Evolutionary conservation across 2,329 filamentous ascomycete genomes (phyloP), one percentile per base, ranked within the genome.

Genomic region (Colletotrichum sidae): DNA sequence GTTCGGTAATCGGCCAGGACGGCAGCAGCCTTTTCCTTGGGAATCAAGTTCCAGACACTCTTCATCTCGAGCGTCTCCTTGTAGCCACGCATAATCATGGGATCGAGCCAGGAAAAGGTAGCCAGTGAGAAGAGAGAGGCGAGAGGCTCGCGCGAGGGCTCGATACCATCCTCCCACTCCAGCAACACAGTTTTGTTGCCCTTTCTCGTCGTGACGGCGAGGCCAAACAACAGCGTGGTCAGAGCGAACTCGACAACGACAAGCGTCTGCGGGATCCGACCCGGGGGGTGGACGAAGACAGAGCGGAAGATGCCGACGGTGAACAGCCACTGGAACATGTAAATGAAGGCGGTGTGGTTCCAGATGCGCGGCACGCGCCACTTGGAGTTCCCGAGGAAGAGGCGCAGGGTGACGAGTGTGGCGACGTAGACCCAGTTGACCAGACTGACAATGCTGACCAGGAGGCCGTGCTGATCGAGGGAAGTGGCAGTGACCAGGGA

Each of bases 291-390:
- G 67, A 98, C 89, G 64, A 98, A 79, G 56, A 88, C 90, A 3
- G 95, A 97, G 63, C 96, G 93, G 81, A 98, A 96, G 6, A 95
- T 79, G 70, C 93, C 82, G 33, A 95, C 68, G 8, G 85, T 84
- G 72, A 94, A 90, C 6, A 96, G 73, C 93, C 95, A 99, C 75
- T 94, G 90, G 58, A 89, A 81, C 59, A 87, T 86, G 77, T 99
- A 99, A 58, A 99, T 88, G 68, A 86, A 80, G 17, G 93, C 92
- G 0, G 96, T 98, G 78, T 99, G 96, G 74, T 95, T 94, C 96
- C 96, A 99, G 8, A 98, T 81, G 64, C 86, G 84, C 8, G 91
- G 90, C 12, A 96, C 76, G 77, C 76, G 86, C 86, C 80, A 93
- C 84, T 83, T 88, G 72, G 80, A 88, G 79, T 81, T 88, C 77